These are phyloP conservation scores for Medicago ruthenica DNA, from an alignment of 306 rosid genomes.

Conservation along the genomic window DNA sequence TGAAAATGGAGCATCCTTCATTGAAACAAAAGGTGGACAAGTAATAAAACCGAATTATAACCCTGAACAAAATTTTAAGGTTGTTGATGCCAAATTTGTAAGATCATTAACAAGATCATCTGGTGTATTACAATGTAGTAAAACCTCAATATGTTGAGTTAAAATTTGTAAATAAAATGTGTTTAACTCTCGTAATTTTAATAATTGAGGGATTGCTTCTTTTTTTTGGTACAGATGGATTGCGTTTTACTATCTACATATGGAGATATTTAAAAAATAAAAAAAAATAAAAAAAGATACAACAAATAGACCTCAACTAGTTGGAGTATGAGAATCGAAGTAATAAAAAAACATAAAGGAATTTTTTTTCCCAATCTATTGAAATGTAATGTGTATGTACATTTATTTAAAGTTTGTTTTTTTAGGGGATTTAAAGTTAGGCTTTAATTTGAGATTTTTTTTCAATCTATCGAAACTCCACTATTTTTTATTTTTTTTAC, in stretches of 20 bases:
- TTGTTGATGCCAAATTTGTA: conserved; percentile 33
- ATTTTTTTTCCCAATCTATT: not conserved
- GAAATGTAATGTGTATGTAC: too few relatives aligned
- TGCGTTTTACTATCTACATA: not conserved
- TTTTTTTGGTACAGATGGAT: too few relatives aligned
- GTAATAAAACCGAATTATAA: conserved; percentile 37
- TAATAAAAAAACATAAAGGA: not conserved
- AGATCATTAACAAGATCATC: conserved; percentile 43
- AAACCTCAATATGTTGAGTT: conserved; percentile 40
- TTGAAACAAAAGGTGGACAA: conserved; percentile 21
- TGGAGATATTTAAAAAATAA: too few relatives aligned
- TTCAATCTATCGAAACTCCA: not conserved
- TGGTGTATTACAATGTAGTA: conserved; percentile 37
- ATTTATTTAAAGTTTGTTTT: too few relatives aligned
- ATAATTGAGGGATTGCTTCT: not conserved
- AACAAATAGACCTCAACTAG: not conserved
- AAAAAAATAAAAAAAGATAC: too few relatives aligned
- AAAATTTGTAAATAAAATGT: not conserved
- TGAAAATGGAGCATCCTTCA: conserved; percentile 51
- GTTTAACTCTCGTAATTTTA: not conserved
- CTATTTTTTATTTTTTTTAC: too few relatives aligned
- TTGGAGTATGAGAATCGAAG: not conserved
- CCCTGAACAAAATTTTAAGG: conserved; percentile 28
- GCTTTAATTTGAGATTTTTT: too few relatives aligned
- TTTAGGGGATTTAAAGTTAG: too few relatives aligned